These are phyloP conservation scores for Stagonosporopsis rhizophila DNA, from an alignment of 2,329 filamentous ascomycete species.

Conservation along the genomic window DNA sequence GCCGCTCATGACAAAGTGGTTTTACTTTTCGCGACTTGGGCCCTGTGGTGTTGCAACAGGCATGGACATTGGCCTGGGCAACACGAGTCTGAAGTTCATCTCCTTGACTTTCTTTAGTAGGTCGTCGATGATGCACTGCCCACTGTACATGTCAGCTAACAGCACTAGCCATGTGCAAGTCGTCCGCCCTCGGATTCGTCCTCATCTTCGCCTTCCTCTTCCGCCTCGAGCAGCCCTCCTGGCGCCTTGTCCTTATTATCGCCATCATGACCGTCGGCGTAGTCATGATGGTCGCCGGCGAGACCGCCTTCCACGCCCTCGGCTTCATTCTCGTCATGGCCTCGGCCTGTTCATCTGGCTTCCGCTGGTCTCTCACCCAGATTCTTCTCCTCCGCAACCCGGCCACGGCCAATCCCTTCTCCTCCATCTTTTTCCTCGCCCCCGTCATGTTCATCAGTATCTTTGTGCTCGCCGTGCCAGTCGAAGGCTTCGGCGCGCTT, in stretches of 20 bases:
- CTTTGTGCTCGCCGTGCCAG: constrained; percentile 78
- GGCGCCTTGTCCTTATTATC: constrained; percentile 86
- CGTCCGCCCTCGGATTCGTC: constrained; percentile 92
- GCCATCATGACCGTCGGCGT: constrained; percentile 90
- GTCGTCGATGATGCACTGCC: constrained; percentile 27
- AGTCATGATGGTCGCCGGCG: constrained; percentile 97
- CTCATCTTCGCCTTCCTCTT: constrained; percentile 95
- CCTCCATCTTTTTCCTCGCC: constrained; percentile 95
- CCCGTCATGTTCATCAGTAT: constrained; percentile 94
- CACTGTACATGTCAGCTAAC: constrained; percentile 23
- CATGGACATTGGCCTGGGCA: constrained; percentile 93
- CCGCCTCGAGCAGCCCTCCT: constrained; percentile 84
- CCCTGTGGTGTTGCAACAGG: constrained; percentile 93
- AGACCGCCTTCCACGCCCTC: constrained; percentile 84
- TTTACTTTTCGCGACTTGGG: constrained; percentile 90
- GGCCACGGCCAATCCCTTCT: constrained; percentile 94
- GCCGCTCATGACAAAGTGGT: constrained; percentile 81
- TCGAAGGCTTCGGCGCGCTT: constrained; percentile 79
- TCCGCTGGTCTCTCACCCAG: constrained; percentile 98
- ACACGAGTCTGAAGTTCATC: constrained; percentile 95
- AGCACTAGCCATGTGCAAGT: constrained; percentile 86
- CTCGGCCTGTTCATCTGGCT: constrained; percentile 93
- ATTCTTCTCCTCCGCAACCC: constrained; percentile 93
- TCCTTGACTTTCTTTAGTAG: constrained; percentile 90
- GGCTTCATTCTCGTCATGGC: constrained; percentile 94